A percentile compares a stretch with the other conserved stretches of the same genome.
These are phyloP conservation scores for Dactylella cylindrospora DNA, from an alignment of 2,329 filamentous ascomycete species.

Conservation along the genomic window DNA sequence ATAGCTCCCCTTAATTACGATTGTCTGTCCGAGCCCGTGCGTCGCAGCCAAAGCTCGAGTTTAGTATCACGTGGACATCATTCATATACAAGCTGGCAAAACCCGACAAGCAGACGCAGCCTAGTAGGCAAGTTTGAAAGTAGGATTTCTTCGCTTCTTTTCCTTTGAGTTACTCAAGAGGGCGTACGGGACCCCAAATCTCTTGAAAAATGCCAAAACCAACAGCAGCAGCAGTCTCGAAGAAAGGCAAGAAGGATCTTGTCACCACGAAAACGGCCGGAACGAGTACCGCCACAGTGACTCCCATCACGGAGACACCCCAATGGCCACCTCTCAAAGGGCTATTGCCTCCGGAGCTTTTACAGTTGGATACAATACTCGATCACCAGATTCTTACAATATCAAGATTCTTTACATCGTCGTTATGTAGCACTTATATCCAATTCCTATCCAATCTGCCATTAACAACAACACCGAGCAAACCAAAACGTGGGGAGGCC, in stretches of 20 bases:
- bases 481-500: slow-evolving; percentile 77
- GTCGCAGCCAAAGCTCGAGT: too few relatives aligned
- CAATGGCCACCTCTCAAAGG: slow-evolving; percentile 75
- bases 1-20: too few relatives aligned
- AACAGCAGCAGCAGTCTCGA: slow-evolving; percentile 7
- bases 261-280: background rate
- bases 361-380: slow-evolving; percentile 61
- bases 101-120: too few relatives aligned
- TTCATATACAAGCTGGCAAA: too few relatives aligned
- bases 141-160: too few relatives aligned
- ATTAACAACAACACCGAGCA: slow-evolving; percentile 73
- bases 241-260: slow-evolving; percentile 24
- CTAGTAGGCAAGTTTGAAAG: too few relatives aligned
- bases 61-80: too few relatives aligned
- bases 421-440: slow-evolving; percentile 74
- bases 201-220: slow-evolving; percentile 26
- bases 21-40: too few relatives aligned
- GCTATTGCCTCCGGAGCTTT: slow-evolving; percentile 65
- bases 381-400: slow-evolving; percentile 71
- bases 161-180: too few relatives aligned
- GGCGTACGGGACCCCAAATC: too few relatives aligned
- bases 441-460: slow-evolving; percentile 70
- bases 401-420: slow-evolving; percentile 71
- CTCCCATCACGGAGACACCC: slow-evolving; percentile 52
- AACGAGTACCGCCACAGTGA: slow-evolving; percentile 1